Percentiles rank a stretch among this genome's conserved stretches.
Conservation (phyloP, 306 rosid species). For the Prosopis cineraria region DNA sequence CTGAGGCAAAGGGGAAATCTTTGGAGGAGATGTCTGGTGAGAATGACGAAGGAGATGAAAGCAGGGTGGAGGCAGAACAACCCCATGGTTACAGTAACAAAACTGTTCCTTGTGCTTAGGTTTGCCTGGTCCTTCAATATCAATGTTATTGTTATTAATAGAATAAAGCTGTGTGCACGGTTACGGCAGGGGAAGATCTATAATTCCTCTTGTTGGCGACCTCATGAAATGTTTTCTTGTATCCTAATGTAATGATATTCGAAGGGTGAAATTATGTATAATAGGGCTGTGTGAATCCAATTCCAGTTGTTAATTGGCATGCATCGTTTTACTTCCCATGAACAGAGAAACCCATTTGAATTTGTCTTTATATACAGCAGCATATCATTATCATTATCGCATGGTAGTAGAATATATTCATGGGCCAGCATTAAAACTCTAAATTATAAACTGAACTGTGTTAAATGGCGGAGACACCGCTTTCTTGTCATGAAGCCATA, state of each 20-base stretch:
- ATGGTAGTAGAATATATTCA: too few species aligned
- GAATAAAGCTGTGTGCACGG: slow-evolving; percentile 25
- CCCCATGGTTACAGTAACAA: slow-evolving; percentile 28
- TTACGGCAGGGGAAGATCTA: slow-evolving; percentile 2
- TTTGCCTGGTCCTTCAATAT: not conserved
- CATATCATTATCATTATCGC: too few species aligned
- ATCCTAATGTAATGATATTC: not conserved
- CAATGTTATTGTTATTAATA: not conserved
- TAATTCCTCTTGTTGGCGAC: slow-evolving; percentile 11
- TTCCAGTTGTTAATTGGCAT: not conserved
- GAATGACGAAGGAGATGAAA: slow-evolving; percentile 60
- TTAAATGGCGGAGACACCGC: too few species aligned
- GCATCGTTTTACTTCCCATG: too few species aligned
- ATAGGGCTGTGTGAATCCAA: not conserved
- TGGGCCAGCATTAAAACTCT: too few species aligned
- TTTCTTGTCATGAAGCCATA: too few species aligned
- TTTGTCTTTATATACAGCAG: too few species aligned
- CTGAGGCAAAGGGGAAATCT: slow-evolving; percentile 78
- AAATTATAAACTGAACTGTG: too few species aligned
- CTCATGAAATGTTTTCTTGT: not conserved
- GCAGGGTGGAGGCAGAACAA: slow-evolving; percentile 28
- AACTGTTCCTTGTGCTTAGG: slow-evolving; percentile 53
- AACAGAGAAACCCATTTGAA: too few species aligned
- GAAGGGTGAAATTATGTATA: not conserved
- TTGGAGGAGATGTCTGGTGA: slow-evolving; percentile 90